Conservation (phyloP, 179 eudicot genomes). For the Vitellaria paradoxa region DNA sequence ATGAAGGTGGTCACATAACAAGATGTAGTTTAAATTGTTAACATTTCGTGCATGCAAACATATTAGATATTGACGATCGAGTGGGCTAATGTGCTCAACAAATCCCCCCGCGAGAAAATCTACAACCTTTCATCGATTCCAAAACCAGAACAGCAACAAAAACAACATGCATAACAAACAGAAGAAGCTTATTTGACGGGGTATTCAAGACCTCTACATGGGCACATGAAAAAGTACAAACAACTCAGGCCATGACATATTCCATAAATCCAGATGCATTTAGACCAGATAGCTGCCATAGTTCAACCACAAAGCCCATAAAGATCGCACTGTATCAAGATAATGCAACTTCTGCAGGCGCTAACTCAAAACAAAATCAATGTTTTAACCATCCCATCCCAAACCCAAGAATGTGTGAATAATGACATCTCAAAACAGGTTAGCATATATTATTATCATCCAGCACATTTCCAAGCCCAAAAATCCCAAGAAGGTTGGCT, state of each 20-base stretch:
- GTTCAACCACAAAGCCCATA: background rate
- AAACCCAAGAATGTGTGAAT: background rate
- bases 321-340: background rate
- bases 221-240: background rate
- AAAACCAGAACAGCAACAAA: background rate
- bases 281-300: background rate
- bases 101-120: background rate
- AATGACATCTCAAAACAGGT: background rate
- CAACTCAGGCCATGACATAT: background rate
- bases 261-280: background rate
- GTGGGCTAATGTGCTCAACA: background rate
- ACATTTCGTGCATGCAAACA: background rate
- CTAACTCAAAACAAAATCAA: background rate
- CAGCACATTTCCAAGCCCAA: slow-evolving; percentile 1
- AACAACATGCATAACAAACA: too few species aligned
- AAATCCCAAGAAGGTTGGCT: background rate
- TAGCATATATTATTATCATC: background rate
- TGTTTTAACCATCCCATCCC: background rate
- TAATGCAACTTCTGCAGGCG: background rate
- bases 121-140: too few species aligned
- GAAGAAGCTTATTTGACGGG: too few species aligned
- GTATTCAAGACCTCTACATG: background rate
- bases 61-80: background rate
- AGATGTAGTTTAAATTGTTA: too few species aligned
- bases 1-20: background rate